These are phyloP conservation scores for Fusarium sp. DNA, from an alignment of 2,329 filamentous ascomycete genomes.

Conservation along the genomic window DNA sequence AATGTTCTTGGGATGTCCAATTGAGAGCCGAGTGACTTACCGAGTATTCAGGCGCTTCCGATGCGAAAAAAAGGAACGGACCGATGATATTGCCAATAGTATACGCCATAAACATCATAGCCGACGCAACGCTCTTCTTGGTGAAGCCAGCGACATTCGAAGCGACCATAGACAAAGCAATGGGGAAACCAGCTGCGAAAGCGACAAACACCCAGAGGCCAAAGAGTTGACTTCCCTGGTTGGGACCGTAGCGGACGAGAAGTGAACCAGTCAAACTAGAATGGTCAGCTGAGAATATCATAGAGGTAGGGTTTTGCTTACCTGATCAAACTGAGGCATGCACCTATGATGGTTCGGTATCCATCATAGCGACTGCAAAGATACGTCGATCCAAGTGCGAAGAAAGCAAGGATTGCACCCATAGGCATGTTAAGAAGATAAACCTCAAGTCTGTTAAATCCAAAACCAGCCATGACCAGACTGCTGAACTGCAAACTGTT, in stretches of 20 bases:
- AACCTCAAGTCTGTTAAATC: conserved; percentile 33
- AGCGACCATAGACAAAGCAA: conserved; percentile 34
- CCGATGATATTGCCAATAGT: conserved; percentile 37
- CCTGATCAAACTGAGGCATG: conserved; percentile 35
- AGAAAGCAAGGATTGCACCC: conserved; percentile 34
- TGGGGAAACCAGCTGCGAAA: conserved; percentile 37
- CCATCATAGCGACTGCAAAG: conserved; percentile 35
- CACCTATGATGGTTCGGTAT: conserved; percentile 33
- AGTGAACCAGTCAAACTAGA: conserved; percentile 31
- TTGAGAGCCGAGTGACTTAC: conserved; percentile 4
- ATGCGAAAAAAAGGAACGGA: conserved; percentile 38
- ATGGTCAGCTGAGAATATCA: neutral
- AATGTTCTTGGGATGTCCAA: fast-evolving
- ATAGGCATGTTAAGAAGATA: conserved; percentile 42
- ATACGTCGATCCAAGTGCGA: conserved; percentile 31
- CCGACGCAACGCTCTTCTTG: conserved; percentile 38
- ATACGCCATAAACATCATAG: conserved; percentile 43
- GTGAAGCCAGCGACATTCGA: conserved; percentile 42
- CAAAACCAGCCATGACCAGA: conserved; percentile 41
- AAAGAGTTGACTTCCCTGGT: conserved; percentile 29
- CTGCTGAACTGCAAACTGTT: conserved; percentile 35
- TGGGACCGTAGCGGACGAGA: conserved; percentile 33
- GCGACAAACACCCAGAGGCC: conserved; percentile 37
- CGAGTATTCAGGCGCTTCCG: conserved; percentile 31
- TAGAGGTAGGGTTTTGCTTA: neutral